A percentile compares a stretch with the other conserved stretches of the same genome.
Conservation (phyloP, 495 filamentous ascomycete genomes). For the Hypoxylon lienhwacheense region DNA sequence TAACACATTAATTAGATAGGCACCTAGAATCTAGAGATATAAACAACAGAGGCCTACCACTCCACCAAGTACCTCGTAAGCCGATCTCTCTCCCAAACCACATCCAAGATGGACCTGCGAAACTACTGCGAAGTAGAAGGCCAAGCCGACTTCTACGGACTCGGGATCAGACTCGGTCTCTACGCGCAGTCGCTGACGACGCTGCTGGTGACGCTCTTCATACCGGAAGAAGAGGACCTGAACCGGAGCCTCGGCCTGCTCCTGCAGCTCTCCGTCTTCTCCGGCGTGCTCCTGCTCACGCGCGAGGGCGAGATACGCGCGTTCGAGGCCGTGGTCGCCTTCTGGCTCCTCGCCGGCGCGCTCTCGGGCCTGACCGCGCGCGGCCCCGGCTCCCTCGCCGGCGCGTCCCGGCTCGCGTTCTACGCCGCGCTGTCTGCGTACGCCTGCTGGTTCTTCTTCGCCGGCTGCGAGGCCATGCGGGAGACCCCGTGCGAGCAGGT, state of each 20-base stretch:
- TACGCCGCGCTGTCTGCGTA: slow-evolving; percentile 28
- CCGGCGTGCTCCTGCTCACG: slow-evolving; percentile 17
- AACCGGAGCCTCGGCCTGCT: slow-evolving; percentile 24
- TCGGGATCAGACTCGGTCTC: slow-evolving; percentile 29
- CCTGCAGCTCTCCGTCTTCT: slow-evolving; percentile 25
- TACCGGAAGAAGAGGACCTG: slow-evolving; percentile 19
- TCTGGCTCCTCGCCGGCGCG: slow-evolving; percentile 23
- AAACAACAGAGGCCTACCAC: no score
- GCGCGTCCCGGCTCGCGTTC: slow-evolving; percentile 13
- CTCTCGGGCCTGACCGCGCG: slow-evolving; percentile 20
- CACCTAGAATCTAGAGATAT: no score
- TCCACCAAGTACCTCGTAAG: neutral
- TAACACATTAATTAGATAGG: no score
- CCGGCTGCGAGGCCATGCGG: slow-evolving; percentile 13
- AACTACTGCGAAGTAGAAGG: slow-evolving; percentile 12
- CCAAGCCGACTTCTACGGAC: slow-evolving; percentile 22
- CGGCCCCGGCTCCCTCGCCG: slow-evolving; percentile 8
- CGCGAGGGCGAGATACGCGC: slow-evolving; percentile 3
- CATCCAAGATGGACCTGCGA: neutral
- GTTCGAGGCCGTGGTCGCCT: slow-evolving; percentile 20
- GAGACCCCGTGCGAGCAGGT: slow-evolving; percentile 1
- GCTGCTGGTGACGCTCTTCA: slow-evolving; percentile 24
- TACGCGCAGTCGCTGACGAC: slow-evolving; percentile 27
- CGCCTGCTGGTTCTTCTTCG: slow-evolving; percentile 32
- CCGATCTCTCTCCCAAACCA: neutral